A percentile compares a stretch with the other conserved stretches of the same genome.
Evolutionary conservation across 2,329 filamentous ascomycete species (phyloP).

Genomic region (Pseudogymnoascus sp.): DNA sequence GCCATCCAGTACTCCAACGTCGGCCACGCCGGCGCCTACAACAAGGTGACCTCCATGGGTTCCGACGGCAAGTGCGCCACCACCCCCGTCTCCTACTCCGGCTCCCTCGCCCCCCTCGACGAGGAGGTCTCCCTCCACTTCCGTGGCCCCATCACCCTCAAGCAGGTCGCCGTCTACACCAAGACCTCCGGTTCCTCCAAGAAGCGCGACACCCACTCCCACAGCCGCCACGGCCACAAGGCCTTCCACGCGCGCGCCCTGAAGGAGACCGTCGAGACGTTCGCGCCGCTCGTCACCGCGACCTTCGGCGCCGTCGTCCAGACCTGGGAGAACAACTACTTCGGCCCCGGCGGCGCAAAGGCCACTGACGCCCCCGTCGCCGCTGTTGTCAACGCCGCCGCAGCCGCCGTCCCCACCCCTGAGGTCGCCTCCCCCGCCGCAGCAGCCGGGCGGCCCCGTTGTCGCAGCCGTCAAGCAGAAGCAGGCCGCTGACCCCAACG

Average conservation of each 20-base stretch:
- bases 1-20: constrained; percentile 63
- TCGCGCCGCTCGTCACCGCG: constrained; percentile 51
- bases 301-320: constrained; percentile 52
- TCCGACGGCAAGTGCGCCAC: constrained; percentile 48
- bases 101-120: constrained; percentile 59
- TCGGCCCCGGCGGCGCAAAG: constrained; percentile 28
- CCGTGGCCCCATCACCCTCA: constrained; percentile 61
- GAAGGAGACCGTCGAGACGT: constrained; percentile 26
- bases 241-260: constrained; percentile 42
- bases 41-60: constrained; percentile 57
- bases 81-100: constrained; percentile 46
- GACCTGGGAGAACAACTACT: constrained; percentile 53
- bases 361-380: constrained; percentile 15
- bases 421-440: constrained; percentile 10
- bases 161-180: constrained; percentile 63
- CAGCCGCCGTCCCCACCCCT: constrained; percentile 18
- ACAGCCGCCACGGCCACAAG: constrained; percentile 38
- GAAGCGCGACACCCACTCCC: constrained; percentile 33
- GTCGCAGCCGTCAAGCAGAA: constrained; percentile 18
- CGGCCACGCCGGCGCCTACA: constrained; percentile 54
- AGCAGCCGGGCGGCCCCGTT: background rate
- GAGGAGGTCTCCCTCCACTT: constrained; percentile 70
- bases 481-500: constrained; percentile 13
- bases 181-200: constrained; percentile 32
- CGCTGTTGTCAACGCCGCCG: background rate